Evolutionary conservation across 306 rosid genomes (phyloP), one percentile per base, ranked within the genome.

Genomic region (Corylus avellana): DNA sequence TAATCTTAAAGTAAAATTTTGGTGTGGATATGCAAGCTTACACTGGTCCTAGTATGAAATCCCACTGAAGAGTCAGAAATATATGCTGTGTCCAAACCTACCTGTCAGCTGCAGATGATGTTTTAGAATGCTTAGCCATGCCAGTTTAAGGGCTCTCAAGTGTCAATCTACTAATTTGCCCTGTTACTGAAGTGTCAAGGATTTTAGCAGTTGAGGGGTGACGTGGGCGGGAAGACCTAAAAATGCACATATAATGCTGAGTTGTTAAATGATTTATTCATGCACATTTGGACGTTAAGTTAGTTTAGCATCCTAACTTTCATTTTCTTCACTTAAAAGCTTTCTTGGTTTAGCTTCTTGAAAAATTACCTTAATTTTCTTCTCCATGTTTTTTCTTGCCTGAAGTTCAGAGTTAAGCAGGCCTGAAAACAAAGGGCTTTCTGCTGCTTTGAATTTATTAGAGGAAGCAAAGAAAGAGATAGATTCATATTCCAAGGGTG

Each of bases 391-490:
- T 74, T 77, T 88, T 85, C 83, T 81, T 71, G 78, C 84, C 29
- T 86, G 88, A 88, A 95, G 98, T 88, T 88, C 97, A 90, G 98
- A 95, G 91, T 89, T 91, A 82, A 86, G 88, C 86, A 93, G 99
- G 88, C 90, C 99, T 74, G 99, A 95, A 88, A 95, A 95, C 75
- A 79, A 85, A 80, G 90, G 91, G 47, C 87, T 95, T 51, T 78
- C 94, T 62, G 85, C 88, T 53, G 94, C 99, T 79, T 68, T 95
- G 81, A 90, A 82, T 79, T 87, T 95, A 12, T 12, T 93, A 82
- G 98, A 93, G 76, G 92, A 87, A 88, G 94, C 91, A 29, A 95
- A 95, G 85, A 95, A 88, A 81, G 98, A 95, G 87, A 90, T 95
- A 73, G 99, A 95, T 86, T 84, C 90, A 4, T 86, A 86, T 85